Evolutionary conservation across 2,329 filamentous ascomycete species (phyloP).

Genomic region (Fusarium burgessii): DNA sequence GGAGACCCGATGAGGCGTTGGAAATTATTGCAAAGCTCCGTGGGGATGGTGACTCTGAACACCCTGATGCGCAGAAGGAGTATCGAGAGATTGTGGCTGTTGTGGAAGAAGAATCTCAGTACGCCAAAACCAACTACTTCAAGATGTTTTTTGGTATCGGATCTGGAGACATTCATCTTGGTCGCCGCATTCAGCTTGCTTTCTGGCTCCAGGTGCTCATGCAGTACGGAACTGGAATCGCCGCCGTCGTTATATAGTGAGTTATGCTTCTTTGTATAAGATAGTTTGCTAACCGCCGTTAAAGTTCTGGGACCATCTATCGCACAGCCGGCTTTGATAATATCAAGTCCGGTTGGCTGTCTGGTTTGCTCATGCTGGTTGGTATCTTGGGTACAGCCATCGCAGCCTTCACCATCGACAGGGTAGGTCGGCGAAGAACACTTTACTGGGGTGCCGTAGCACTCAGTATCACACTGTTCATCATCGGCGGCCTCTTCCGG

Average conservation of each 20-base stretch:
- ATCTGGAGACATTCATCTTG: constrained; percentile 52
- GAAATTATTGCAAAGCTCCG: constrained; percentile 9
- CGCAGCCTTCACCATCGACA: constrained; percentile 57
- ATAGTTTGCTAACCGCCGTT: not conserved
- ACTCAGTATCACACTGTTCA: constrained; percentile 48
- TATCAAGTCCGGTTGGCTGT: constrained; percentile 50
- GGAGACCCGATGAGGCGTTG: constrained; percentile 7
- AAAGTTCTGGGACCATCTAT: constrained; percentile 15
- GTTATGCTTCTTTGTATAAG: not conserved
- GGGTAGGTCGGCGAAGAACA: constrained; percentile 51
- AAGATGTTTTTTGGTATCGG: constrained; percentile 55
- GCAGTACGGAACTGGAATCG: constrained; percentile 45
- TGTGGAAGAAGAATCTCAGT: constrained; percentile 50
- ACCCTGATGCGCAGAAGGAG: constrained; percentile 37
- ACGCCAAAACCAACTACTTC: constrained; percentile 54
- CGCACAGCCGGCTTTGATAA: constrained; percentile 4
- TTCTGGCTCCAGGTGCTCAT: constrained; percentile 55
- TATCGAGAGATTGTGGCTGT: constrained; percentile 55
- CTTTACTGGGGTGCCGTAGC: constrained; percentile 51
- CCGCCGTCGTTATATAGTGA: constrained; percentile 27
- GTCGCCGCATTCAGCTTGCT: constrained; percentile 54
- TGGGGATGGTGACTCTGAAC: not conserved
- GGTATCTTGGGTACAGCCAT: constrained; percentile 64
- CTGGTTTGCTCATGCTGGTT: constrained; percentile 62
- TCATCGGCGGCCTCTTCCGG: constrained; percentile 45